Conservation (phyloP, 495 filamentous ascomycete genomes). For the Daldinia concentrica region DNA sequence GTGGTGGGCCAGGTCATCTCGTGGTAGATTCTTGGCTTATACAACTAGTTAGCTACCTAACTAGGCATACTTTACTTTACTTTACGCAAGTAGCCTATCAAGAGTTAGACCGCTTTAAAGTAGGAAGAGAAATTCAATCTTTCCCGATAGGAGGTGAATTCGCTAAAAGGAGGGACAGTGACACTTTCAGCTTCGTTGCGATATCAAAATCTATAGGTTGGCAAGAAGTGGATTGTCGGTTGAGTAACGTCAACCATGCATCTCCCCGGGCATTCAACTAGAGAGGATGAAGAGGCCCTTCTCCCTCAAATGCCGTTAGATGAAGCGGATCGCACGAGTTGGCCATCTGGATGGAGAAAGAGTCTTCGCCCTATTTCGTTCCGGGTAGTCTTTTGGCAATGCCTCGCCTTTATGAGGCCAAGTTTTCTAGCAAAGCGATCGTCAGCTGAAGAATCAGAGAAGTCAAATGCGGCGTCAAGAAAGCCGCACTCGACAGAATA, state of each 20-base stretch:
- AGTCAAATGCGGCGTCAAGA: slow-evolving; percentile 14
- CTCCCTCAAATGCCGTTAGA: slow-evolving; percentile 30
- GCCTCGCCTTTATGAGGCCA: slow-evolving; percentile 34
- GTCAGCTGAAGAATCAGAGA: slow-evolving; percentile 23
- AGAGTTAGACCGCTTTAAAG: slow-evolving; percentile 12
- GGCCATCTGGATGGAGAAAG: slow-evolving; percentile 10
- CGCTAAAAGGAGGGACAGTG: slow-evolving; percentile 28
- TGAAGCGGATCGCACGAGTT: slow-evolving; percentile 16
- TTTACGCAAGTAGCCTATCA: slow-evolving; percentile 11
- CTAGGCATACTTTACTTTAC: no score
- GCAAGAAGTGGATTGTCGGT: not conserved
- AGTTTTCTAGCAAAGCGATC: slow-evolving; percentile 37
- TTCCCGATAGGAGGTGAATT: slow-evolving; percentile 2
- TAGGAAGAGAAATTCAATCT: slow-evolving; percentile 9
- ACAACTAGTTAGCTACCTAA: not conserved
- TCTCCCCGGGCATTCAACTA: slow-evolving; percentile 12
- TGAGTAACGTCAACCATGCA: slow-evolving; percentile 36
- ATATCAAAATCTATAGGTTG: slow-evolving; percentile 11
- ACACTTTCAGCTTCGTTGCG: slow-evolving; percentile 10
- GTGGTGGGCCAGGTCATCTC: not conserved
- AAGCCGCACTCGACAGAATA: slow-evolving; percentile 54
- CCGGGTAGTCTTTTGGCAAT: slow-evolving; percentile 25
- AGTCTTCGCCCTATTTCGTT: slow-evolving; percentile 22
- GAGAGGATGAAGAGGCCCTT: slow-evolving; percentile 43
- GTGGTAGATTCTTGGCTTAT: not conserved